Conservation (phyloP, 257 asterid species). For the Petunia axillaris region DNA sequence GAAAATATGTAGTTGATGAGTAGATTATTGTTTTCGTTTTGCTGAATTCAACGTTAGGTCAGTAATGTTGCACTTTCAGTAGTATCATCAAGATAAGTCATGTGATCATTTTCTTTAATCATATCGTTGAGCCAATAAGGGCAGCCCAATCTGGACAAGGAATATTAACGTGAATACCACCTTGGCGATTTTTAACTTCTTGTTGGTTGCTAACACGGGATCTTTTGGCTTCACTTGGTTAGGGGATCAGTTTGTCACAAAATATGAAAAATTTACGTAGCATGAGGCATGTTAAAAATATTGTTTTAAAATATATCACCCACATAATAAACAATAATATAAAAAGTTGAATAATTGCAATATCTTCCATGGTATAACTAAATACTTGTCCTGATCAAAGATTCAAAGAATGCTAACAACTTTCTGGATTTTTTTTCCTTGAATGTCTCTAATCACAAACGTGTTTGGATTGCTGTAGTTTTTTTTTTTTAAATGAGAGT, state of each 20-base stretch:
- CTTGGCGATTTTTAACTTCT: not conserved
- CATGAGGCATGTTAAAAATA: too few relatives aligned
- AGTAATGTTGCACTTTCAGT: not conserved
- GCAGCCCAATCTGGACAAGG: not conserved
- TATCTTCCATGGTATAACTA: not conserved
- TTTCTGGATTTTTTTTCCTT: not conserved
- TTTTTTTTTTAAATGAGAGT: too few relatives aligned
- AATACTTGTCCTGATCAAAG: not conserved
- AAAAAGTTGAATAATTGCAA: not conserved
- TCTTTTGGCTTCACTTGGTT: not conserved
- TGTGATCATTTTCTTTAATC: not conserved
- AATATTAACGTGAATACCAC: not conserved
- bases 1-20: not conserved
- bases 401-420: not conserved
- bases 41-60: not conserved
- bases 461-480: too few relatives aligned
- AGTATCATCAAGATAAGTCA: constrained; percentile 2
- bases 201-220: not conserved
- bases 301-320: too few relatives aligned
- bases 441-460: too few relatives aligned
- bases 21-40: not conserved
- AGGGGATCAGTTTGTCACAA: too few relatives aligned
- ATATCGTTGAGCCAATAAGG: not conserved
- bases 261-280: too few relatives aligned
- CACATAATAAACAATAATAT: too few relatives aligned